Base-by-base conservation (phyloP, 1,284 basidiomycete species). In the Sphagnurus paluster region DNA sequence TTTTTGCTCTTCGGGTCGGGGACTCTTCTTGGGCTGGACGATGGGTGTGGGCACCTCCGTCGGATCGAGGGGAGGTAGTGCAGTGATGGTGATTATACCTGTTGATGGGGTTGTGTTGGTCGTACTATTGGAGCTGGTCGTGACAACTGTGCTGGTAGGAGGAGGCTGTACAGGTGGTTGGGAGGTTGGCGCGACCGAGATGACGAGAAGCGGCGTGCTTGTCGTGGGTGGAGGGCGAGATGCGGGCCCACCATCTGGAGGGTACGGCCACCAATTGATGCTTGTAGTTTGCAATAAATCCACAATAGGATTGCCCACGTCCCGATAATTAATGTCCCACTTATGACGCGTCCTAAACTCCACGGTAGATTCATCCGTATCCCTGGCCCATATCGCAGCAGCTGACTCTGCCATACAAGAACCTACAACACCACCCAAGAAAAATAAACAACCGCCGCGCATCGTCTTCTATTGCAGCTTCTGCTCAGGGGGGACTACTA, bases 401-500 rank as follows among this genome's bases (percentile, higher is more conserved):
- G 36, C 46, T 34, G 39, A 50, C 38, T 24, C 29, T 28, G 19
- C 44, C 39, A n/a, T n/a, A n/a, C 28, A 29, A 11, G 7, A 16
- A 6, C 42, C 41, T 10, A 38, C 25, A 7, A 49, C 28, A 13
- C 46, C 16, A 24, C 40, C 39, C 13, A 48, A 33, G 44, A 46
- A 41, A 21, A 50, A 16, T 1, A 49, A 32, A 3, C 19, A 24
- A 39, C 42, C 30, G 39, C 26, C 14, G 4, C 39, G 7, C 52
- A 53, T 53, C 35, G 14, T 39, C 39, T 33, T 36, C 29, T 43
- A 45, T 32, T 58, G 49, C 9, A 56, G 39, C 40, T 55, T 42
- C 23, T 64, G 60, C 30, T 67, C 66, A 19, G 70, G 66, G 1
- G 67, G 67, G 16, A 72, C 56, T 20, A 72, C 69, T 41, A 71